Percentiles rank a stretch among this genome's conserved stretches.
phyloP scores from a whole-genome alignment of 148 eudicot genomes.

The Gaultheria prostrata region DNA sequence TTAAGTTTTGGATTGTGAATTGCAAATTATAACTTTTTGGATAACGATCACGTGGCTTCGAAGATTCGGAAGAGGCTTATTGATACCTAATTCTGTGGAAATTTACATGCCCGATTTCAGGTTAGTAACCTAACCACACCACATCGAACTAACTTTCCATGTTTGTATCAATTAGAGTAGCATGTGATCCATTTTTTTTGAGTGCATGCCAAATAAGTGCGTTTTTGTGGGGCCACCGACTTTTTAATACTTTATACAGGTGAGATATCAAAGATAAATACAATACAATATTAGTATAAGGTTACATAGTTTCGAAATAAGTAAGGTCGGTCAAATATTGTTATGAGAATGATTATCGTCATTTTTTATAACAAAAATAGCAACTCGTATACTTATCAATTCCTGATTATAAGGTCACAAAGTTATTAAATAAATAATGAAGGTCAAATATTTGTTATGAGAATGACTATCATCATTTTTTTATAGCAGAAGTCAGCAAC shows the following conservation, averaged over 20 bases:
- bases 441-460: background rate
- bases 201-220: too few relatives aligned
- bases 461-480: background rate
- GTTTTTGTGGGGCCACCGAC: background rate
- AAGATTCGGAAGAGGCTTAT: conserved; percentile 34
- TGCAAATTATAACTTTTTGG: background rate
- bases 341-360: too few relatives aligned
- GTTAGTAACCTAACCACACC: background rate
- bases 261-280: too few relatives aligned
- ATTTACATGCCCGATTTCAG: conserved; percentile 58
- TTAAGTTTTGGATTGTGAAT: too few relatives aligned
- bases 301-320: too few relatives aligned
- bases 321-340: too few relatives aligned
- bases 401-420: background rate
- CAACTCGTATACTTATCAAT: too few relatives aligned
- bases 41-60: conserved; percentile 35
- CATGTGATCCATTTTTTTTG: too few relatives aligned
- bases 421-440: background rate
- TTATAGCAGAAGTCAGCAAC: background rate
- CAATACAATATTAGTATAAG: too few relatives aligned
- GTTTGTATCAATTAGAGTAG: too few relatives aligned
- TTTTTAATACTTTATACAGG: background rate
- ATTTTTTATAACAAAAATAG: too few relatives aligned
- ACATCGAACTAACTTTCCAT: background rate
- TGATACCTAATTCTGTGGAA: conserved; percentile 40